Conservation (phyloP, 2,329 filamentous ascomycete genomes). For the Pseudogymnoascus destructans region DNA sequence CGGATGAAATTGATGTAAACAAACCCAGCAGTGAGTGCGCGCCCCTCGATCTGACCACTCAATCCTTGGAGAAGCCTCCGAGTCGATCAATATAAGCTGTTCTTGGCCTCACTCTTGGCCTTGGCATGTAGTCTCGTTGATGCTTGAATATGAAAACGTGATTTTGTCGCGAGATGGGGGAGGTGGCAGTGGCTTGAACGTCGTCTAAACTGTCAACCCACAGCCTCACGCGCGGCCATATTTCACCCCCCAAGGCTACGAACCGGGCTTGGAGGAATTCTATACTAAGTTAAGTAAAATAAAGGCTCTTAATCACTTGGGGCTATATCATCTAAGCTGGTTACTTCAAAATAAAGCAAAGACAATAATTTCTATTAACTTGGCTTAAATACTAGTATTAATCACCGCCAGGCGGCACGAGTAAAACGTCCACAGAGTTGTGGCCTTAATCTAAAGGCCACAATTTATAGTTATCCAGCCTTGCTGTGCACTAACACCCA, state of each 20-base stretch:
- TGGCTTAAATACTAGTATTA: background rate
- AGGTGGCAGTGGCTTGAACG: background rate
- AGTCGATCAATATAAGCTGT: background rate
- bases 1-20: background rate
- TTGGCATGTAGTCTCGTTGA: background rate
- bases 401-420: background rate
- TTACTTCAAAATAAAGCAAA: background rate
- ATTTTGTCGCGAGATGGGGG: background rate
- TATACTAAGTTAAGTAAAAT: too few relatives aligned
- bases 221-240: background rate
- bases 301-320: background rate
- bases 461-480: background rate
- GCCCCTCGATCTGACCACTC: background rate
- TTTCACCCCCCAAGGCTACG: background rate
- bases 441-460: background rate
- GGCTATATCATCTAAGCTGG: background rate
- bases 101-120: background rate
- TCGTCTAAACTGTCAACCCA: background rate
- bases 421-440: background rate
- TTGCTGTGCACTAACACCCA: background rate
- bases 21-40: background rate
- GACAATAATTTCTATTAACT: background rate
- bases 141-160: constrained; percentile 1
- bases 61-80: background rate
- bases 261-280: background rate